Evolutionary conservation across 2,329 filamentous ascomycete species (phyloP).

Genomic region (Basipetospora chlamydospora): DNA sequence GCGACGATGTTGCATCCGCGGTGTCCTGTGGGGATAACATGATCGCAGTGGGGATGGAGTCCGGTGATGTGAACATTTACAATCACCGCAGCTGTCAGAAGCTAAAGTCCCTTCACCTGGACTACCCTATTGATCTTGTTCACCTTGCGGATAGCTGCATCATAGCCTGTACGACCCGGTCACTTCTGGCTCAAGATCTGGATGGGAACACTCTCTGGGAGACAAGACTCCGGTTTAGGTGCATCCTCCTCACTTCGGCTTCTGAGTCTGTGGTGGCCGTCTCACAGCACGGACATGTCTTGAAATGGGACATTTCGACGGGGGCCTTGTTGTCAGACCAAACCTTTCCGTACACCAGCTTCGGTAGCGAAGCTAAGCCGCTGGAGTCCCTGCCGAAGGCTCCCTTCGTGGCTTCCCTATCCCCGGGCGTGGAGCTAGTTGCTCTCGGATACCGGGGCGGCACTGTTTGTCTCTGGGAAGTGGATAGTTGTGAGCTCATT

Average conservation of each 20-base stretch:
- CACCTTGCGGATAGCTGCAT: conserved; percentile 6
- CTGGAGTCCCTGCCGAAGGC: conserved; percentile 8
- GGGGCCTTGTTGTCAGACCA: conserved; percentile 9
- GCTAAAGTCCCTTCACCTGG: background rate
- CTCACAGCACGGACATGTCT: conserved; percentile 7
- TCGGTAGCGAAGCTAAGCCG: background rate
- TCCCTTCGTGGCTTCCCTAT: conserved; percentile 9
- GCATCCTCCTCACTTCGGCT: conserved; percentile 7
- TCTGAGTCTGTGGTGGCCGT: conserved; percentile 5
- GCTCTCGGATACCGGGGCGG: conserved; percentile 10
- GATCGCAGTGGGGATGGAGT: conserved; percentile 10
- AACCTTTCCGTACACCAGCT: background rate
- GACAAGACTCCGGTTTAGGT: conserved; percentile 7
- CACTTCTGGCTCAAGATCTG: conserved; percentile 7
- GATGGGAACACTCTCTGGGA: conserved; percentile 9
- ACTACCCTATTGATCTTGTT: conserved; percentile 8
- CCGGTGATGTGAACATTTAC: conserved; percentile 8
- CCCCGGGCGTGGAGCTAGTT: conserved; percentile 11
- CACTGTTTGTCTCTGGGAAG: conserved; percentile 11
- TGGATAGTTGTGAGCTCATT: conserved; percentile 9
- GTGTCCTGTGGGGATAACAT: conserved; percentile 9
- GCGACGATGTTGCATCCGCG: conserved; percentile 6
- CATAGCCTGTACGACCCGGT: conserved; percentile 6
- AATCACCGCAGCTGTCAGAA: conserved; percentile 6
- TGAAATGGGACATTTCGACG: conserved; percentile 9